Evolutionary conservation across 73 alveolate genomes (phyloP).

Genomic region (Paramecium biaurelia): DNA sequence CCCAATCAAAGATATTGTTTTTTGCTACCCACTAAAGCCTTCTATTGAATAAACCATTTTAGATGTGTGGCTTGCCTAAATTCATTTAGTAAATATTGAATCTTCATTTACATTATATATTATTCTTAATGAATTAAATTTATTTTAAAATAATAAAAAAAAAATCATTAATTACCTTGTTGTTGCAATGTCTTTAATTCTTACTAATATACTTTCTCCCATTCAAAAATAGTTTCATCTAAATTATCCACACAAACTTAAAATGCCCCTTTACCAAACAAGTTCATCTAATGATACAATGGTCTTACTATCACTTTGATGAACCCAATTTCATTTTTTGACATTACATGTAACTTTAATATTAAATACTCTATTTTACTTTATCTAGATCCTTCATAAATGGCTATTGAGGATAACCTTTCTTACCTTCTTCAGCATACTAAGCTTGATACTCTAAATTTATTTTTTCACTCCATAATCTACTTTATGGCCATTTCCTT

Average conservation of each 20-base stretch:
- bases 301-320: conserved; percentile 58
- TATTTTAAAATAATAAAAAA: neutral
- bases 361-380: neutral
- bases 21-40: conserved; percentile 15
- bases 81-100: neutral
- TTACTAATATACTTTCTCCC: conserved; percentile 43
- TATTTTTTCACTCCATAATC: conserved; percentile 56
- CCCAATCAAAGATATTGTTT: neutral
- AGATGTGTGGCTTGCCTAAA: neutral
- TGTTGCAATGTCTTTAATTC: neutral
- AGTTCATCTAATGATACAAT: conserved; percentile 17
- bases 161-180: neutral
- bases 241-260: conserved; percentile 36
- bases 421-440: conserved; percentile 60
- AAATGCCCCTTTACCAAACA: conserved; percentile 18
- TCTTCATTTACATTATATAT: too few species aligned
- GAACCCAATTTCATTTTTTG: conserved; percentile 63
- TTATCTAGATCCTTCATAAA: conserved; percentile 63
- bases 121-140: too few species aligned
- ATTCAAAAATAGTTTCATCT: conserved; percentile 55
- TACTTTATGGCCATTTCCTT: conserved; percentile 55
- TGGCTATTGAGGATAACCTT: conserved; percentile 46
- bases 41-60: neutral
- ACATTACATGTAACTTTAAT: conserved; percentile 47
- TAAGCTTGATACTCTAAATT: conserved; percentile 31